Evolutionary conservation across 805 yeast species (phyloP).

Genomic region (Candida adriatica): DNA sequence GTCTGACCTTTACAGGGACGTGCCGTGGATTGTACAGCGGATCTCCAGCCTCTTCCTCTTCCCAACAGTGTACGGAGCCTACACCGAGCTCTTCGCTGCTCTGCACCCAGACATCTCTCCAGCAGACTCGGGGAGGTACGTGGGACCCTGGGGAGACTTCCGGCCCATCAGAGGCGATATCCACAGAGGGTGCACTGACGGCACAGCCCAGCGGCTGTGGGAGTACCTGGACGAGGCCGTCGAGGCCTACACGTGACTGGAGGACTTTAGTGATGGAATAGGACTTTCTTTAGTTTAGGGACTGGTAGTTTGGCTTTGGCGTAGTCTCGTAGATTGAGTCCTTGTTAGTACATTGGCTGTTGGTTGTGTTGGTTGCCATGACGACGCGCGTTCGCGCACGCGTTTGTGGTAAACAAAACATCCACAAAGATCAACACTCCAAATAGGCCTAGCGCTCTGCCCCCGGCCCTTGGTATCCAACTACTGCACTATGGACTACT

Average conservation of each 20-base stretch:
- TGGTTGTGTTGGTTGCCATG: too few species aligned
- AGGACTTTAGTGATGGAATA: too few species aligned
- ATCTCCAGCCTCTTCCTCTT: background rate
- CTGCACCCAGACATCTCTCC: constrained; percentile 30
- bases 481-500: constrained; percentile 18
- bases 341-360: too few species aligned
- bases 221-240: background rate
- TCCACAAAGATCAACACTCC: too few species aligned
- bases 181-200: constrained; percentile 25
- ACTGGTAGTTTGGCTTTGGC: too few species aligned
- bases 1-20: constrained; percentile 29
- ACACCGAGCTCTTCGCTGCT: constrained; percentile 32
- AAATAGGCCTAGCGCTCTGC: too few species aligned
- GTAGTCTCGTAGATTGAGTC: too few species aligned
- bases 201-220: constrained; percentile 3
- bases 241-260: too few species aligned
- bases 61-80: constrained; percentile 1
- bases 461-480: background rate
- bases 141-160: constrained; percentile 35
- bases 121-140: constrained; percentile 28
- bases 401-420: too few species aligned
- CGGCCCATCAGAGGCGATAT: constrained; percentile 34
- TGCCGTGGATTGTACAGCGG: background rate
- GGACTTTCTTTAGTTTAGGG: too few species aligned
- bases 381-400: too few species aligned